phyloP scores from a whole-genome alignment of 148 eudicot genomes.

The Oxyria digyna region DNA sequence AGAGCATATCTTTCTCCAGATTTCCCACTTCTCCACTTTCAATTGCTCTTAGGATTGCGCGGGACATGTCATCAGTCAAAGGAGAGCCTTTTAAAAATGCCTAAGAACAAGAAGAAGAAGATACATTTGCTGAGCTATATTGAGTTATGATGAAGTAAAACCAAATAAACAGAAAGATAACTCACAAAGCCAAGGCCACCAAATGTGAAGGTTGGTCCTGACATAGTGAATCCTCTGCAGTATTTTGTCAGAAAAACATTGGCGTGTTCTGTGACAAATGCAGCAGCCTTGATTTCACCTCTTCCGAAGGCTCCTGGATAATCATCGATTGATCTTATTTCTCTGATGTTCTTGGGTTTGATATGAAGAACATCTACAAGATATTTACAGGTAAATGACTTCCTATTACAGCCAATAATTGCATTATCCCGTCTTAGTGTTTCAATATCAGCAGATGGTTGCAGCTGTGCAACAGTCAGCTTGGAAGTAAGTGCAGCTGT shows the following conservation, averaged over 20 bases:
- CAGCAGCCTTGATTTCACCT: constrained; percentile 30
- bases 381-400: constrained; percentile 6
- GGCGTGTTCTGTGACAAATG: constrained; percentile 25
- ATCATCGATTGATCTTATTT: constrained; percentile 9
- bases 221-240: constrained; percentile 21
- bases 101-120: background rate
- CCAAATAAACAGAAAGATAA: background rate
- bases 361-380: constrained; percentile 18
- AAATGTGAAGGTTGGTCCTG: constrained; percentile 20
- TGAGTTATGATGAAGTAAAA: background rate
- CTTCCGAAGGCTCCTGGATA: constrained; percentile 23
- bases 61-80: background rate
- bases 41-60: constrained; percentile 2
- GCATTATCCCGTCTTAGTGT: constrained; percentile 8
- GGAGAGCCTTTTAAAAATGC: constrained; percentile 1
- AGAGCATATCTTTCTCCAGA: background rate
- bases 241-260: constrained; percentile 25
- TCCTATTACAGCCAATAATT: background rate
- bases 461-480: constrained; percentile 20
- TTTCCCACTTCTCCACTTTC: background rate
- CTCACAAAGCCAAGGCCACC: constrained; percentile 35
- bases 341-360: constrained; percentile 13
- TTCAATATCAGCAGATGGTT: constrained; percentile 15
- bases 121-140: background rate
- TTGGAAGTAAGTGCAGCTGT: constrained; percentile 31